Evolutionary conservation across 2,329 filamentous ascomycete genomes (phyloP).

Genomic region (Penicillium olsonii): DNA sequence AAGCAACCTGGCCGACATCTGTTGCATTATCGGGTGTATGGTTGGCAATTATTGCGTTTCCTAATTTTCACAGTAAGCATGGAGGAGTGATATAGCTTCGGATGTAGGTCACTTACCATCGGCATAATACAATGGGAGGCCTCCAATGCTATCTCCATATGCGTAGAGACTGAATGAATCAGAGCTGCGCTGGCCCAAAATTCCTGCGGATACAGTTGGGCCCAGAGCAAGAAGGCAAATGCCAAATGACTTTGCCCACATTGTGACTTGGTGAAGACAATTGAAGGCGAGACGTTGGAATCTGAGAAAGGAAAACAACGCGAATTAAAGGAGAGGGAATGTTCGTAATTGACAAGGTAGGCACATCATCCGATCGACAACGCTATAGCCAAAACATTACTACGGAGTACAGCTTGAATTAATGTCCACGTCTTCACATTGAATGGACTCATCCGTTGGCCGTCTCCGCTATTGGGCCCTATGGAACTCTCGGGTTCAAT

Average conservation of each 20-base stretch:
- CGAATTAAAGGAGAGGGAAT: background rate
- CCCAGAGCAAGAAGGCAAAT: background rate
- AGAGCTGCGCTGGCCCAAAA: background rate
- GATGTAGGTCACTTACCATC: constrained; percentile 5
- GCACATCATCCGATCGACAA: too few relatives aligned
- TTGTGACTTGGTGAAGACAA: background rate
- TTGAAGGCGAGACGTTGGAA: background rate
- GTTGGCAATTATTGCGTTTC: constrained; percentile 2
- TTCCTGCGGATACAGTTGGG: background rate
- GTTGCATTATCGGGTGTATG: constrained; percentile 4
- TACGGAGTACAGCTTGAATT: too few relatives aligned
- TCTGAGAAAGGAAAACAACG: background rate
- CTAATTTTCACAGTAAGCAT: background rate
- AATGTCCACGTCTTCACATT: too few relatives aligned
- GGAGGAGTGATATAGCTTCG: background rate
- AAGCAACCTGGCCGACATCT: constrained; percentile 1
- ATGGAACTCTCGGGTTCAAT: too few relatives aligned
- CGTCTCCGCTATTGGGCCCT: background rate
- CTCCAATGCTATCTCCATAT: constrained; percentile 14
- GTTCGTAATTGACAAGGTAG: too few relatives aligned
- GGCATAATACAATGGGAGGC: constrained; percentile 12
- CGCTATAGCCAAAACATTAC: too few relatives aligned
- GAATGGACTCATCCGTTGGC: too few relatives aligned
- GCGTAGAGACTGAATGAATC: constrained; percentile 12
- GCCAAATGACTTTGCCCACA: background rate